Evolutionary conservation across 2,329 filamentous ascomycete genomes (phyloP).

Genomic region (Claviceps sp.): DNA sequence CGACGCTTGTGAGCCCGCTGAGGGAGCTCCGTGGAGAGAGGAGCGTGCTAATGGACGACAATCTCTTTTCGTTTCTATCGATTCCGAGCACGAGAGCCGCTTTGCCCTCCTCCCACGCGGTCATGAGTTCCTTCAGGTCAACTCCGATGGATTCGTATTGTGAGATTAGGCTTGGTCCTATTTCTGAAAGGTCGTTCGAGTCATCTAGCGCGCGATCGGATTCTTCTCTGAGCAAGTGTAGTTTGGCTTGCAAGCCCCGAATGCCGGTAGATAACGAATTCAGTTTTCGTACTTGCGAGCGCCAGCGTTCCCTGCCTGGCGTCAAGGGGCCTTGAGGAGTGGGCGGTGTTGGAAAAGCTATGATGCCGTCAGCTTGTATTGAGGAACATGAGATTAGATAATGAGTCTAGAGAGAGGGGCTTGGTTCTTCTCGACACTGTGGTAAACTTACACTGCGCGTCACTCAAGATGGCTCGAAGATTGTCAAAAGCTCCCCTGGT

Average conservation of each 20-base stretch:
- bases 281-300: slow-evolving; percentile 77
- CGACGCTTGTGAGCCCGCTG: slow-evolving; percentile 53
- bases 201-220: slow-evolving; percentile 68
- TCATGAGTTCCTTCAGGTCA: slow-evolving; percentile 67
- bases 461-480: slow-evolving; percentile 56
- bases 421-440: neutral
- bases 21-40: slow-evolving; percentile 49
- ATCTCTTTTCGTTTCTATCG: slow-evolving; percentile 61
- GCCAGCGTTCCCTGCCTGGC: slow-evolving; percentile 70
- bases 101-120: slow-evolving; percentile 80
- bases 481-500: slow-evolving; percentile 51
- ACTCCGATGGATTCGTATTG: slow-evolving; percentile 93
- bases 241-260: slow-evolving; percentile 82
- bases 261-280: slow-evolving; percentile 83
- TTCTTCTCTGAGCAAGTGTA: slow-evolving; percentile 83
- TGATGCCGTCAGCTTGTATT: neutral
- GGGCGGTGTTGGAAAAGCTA: slow-evolving; percentile 39
- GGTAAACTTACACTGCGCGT: slow-evolving; percentile 58
- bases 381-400: neutral
- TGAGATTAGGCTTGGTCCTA: slow-evolving; percentile 64
- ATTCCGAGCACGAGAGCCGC: slow-evolving; percentile 70
- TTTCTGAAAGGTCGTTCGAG: slow-evolving; percentile 56
- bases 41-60: slow-evolving; percentile 47
- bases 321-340: slow-evolving; percentile 49
- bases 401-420: neutral